A percentile compares a stretch with the other conserved stretches of the same genome.
These are phyloP conservation scores for Kwoniella newhampshirensis DNA, from an alignment of 768 basidiomycete genomes.

Conservation along the genomic window DNA sequence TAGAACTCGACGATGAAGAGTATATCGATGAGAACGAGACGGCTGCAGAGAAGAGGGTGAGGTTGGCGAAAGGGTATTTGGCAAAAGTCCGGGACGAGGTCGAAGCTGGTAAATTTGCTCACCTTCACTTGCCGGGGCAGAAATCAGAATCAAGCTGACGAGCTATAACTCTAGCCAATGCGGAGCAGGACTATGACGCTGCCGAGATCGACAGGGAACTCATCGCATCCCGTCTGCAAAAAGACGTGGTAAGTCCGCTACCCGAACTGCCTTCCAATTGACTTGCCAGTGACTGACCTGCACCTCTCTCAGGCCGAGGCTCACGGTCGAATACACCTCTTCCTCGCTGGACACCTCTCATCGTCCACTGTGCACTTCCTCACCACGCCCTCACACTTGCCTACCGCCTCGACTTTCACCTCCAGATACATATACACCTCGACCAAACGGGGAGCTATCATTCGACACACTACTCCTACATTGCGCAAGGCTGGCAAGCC, in stretches of 20 bases:
- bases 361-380: conserved; percentile 55
- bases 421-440: conserved; percentile 77
- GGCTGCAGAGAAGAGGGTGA: conserved; percentile 84
- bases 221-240: conserved; percentile 82
- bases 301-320: conserved; percentile 35
- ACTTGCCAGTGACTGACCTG: neutral
- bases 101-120: conserved; percentile 57
- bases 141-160: neutral
- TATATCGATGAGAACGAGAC: conserved; percentile 80
- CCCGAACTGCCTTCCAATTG: neutral
- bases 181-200: conserved; percentile 89
- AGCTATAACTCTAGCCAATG: conserved; percentile 51
- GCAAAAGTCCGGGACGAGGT: conserved; percentile 76
- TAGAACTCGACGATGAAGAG: conserved; percentile 65
- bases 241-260: conserved; percentile 67
- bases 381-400: conserved; percentile 57
- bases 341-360: conserved; percentile 25
- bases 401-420: conserved; percentile 74
- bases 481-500: conserved; percentile 40
- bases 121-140: neutral
- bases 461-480: conserved; percentile 53
- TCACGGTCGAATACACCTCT: conserved; percentile 44
- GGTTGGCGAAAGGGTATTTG: conserved; percentile 86
- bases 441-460: conserved; percentile 85
- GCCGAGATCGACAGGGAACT: conserved; percentile 92